Evolutionary conservation across 768 basidiomycete species (phyloP).

Genomic region (Amanita brunnescens): DNA sequence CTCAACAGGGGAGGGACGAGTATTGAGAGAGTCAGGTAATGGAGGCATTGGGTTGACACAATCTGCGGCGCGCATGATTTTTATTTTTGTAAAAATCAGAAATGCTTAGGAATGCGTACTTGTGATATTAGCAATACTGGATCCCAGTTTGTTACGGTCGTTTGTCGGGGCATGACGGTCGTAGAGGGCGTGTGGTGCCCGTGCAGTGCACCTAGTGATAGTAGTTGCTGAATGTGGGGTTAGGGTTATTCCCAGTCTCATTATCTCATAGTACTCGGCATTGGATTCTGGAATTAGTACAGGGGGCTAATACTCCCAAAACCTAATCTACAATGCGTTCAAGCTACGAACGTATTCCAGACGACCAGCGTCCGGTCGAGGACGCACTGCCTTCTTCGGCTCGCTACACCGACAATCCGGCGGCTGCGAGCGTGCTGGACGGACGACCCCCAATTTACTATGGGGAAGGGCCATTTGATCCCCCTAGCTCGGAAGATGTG

Average conservation of each 20-base stretch:
- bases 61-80: constrained; percentile 54
- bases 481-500: constrained; percentile 74
- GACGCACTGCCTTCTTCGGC: too few relatives aligned
- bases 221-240: too few relatives aligned
- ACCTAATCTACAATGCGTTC: not conserved
- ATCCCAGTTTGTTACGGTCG: constrained; percentile 63
- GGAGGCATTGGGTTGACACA: constrained; percentile 84
- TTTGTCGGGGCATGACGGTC: constrained; percentile 28
- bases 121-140: constrained; percentile 83
- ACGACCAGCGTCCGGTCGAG: not conserved
- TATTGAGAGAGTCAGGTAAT: constrained; percentile 84
- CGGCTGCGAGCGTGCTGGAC: not conserved
- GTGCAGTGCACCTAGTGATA: not conserved
- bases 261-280: too few relatives aligned
- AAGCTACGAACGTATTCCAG: constrained; percentile 8
- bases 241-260: constrained; percentile 9
- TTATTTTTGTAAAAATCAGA: constrained; percentile 1
- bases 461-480: constrained; percentile 68
- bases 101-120: constrained; percentile 28
- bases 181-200: constrained; percentile 9
- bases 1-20: constrained; percentile 74
- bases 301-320: too few relatives aligned
- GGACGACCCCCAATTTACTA: constrained; percentile 44
- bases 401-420: not conserved
- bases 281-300: too few relatives aligned